Conservation (phyloP, 495 filamentous ascomycete species). For the Podospora anserina region DNA sequence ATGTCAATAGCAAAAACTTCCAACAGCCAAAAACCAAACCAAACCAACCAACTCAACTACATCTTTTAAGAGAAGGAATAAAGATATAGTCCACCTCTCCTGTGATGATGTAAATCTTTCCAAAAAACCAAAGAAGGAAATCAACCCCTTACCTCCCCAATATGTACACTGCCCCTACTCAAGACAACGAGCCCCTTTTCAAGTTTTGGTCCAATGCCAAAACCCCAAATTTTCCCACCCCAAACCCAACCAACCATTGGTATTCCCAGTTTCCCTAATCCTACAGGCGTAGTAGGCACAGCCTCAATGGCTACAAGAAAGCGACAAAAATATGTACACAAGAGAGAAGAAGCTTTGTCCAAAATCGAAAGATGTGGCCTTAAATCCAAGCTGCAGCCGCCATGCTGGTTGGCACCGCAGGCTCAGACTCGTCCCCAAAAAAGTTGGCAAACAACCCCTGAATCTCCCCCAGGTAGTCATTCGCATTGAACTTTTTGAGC, state of each 20-base stretch:
- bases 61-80: not conserved
- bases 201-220: not conserved
- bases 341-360: constrained; percentile 4
- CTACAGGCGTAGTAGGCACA: not conserved
- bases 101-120: not conserved
- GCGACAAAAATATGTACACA: constrained; percentile 15
- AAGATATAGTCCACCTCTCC: not conserved
- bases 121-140: not conserved
- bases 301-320: constrained; percentile 11
- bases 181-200: not conserved
- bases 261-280: not conserved
- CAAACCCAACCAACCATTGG: not conserved
- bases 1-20: not conserved
- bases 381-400: constrained; percentile 20
- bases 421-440: constrained; percentile 23
- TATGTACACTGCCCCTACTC: not conserved
- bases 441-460: constrained; percentile 57
- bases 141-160: not conserved
- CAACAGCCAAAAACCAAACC: not conserved
- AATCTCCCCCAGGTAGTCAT: constrained; percentile 84
- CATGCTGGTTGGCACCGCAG: constrained; percentile 15
- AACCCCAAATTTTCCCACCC: not conserved
- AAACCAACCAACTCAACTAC: not conserved
- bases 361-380: constrained; percentile 5
- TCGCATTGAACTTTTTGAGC: constrained; percentile 68